phyloP scores from a whole-genome alignment of 2,329 filamentous ascomycete genomes.

The Alternaria novae-zelandiae region DNA sequence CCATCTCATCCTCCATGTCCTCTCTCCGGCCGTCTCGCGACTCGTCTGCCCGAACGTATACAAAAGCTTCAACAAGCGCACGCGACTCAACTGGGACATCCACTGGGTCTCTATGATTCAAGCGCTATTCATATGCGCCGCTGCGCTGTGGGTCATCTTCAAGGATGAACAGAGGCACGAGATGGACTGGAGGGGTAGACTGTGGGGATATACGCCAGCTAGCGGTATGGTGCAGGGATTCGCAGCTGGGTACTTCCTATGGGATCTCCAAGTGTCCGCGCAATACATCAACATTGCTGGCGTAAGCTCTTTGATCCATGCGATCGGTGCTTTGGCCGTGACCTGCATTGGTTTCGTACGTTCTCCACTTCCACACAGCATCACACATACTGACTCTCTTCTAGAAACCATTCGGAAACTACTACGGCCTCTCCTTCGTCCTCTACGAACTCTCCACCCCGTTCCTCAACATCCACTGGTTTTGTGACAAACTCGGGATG shows the following conservation, averaged over 20 bases:
- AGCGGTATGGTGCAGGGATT: constrained; percentile 76
- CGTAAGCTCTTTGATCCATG: constrained; percentile 76
- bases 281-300: constrained; percentile 74
- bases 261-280: constrained; percentile 75
- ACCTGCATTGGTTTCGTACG: constrained; percentile 81
- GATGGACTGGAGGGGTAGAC: constrained; percentile 71
- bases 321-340: constrained; percentile 73
- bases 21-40: constrained; percentile 72
- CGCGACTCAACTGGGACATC: constrained; percentile 82
- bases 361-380: background rate
- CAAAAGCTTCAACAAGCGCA: constrained; percentile 64
- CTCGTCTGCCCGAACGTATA: constrained; percentile 69
- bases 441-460: constrained; percentile 86
- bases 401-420: constrained; percentile 83
- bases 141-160: constrained; percentile 74
- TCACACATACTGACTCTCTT: constrained; percentile 15
- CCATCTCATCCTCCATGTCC: constrained; percentile 68
- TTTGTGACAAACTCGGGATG: constrained; percentile 82
- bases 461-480: constrained; percentile 89
- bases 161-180: constrained; percentile 69
- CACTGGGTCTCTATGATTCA: constrained; percentile 84
- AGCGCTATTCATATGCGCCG: constrained; percentile 71
- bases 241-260: constrained; percentile 81
- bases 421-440: constrained; percentile 80
- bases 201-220: constrained; percentile 81